These are phyloP conservation scores for Pestalotiopsis sp. DNA, from an alignment of 2,329 filamentous ascomycete species.

Conservation along the genomic window DNA sequence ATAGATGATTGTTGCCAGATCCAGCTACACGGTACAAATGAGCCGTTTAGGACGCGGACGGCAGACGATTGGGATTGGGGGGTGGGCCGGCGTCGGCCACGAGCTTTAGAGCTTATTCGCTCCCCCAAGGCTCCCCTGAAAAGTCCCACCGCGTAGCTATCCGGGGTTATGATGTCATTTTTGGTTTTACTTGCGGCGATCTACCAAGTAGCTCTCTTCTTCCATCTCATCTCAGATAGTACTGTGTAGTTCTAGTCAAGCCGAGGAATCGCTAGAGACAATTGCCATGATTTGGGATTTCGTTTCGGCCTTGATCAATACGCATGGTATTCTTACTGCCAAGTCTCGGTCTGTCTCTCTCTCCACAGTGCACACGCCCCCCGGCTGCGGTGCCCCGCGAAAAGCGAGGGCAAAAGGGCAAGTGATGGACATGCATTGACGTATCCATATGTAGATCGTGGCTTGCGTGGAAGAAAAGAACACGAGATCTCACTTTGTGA, in stretches of 20 bases:
- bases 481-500: no score
- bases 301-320: no score
- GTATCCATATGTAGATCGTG: neutral
- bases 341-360: neutral
- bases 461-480: neutral
- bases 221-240: no score
- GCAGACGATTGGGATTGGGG: neutral
- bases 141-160: neutral
- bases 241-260: no score
- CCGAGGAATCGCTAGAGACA: no score
- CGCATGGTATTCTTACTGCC: no score
- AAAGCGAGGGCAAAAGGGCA: neutral
- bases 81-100: neutral
- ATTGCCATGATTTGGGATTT: no score
- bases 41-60: neutral
- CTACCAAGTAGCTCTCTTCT: neutral
- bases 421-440: neutral
- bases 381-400: constrained; percentile 7
- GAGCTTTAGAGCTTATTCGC: neutral
- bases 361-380: neutral
- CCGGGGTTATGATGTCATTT: neutral
- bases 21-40: neutral
- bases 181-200: neutral
- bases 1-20: neutral
- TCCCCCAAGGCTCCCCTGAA: neutral